These are phyloP conservation scores for Apiotrichum mycotoxinovorans DNA, from an alignment of 1,284 basidiomycete genomes.

Conservation along the genomic window DNA sequence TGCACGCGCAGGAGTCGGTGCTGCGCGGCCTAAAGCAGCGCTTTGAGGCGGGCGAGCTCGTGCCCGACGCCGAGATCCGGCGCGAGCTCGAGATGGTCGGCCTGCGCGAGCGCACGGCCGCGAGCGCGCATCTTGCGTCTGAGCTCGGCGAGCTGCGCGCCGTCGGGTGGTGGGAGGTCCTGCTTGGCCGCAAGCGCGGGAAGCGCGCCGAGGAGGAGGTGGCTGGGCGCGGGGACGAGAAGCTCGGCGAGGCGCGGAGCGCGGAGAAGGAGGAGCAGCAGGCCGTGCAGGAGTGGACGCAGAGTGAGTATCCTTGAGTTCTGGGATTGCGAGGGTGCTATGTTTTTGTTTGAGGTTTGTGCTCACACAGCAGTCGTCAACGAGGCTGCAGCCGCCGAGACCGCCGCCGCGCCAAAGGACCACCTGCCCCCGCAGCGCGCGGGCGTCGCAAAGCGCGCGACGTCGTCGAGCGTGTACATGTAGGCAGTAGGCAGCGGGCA, in stretches of 20 bases:
- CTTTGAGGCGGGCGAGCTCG: conserved; percentile 21
- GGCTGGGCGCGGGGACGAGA: no score
- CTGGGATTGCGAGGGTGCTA: no score
- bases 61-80: conserved; percentile 38
- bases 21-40: conserved; percentile 32
- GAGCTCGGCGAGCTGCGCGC: conserved; percentile 29
- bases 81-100: conserved; percentile 49
- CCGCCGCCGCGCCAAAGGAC: not conserved
- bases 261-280: conserved; percentile 29
- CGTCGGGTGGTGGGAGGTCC: conserved; percentile 43
- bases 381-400: conserved; percentile 2
- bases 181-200: conserved; percentile 34
- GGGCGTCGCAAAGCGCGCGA: conserved; percentile 8
- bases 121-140: conserved; percentile 9
- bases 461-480: conserved; percentile 11
- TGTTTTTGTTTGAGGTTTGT: no score
- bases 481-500: no score
- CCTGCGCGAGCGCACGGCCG: conserved; percentile 33
- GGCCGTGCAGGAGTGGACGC: conserved; percentile 12
- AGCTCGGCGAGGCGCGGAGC: not conserved
- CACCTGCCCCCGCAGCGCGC: not conserved
- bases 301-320: conserved; percentile 14
- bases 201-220: conserved; percentile 17
- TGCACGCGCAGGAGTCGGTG: conserved; percentile 38
- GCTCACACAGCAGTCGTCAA: conserved; percentile 11